These are phyloP conservation scores for Amniculicola lignicola DNA, from an alignment of 495 filamentous ascomycete species.

Conservation along the genomic window DNA sequence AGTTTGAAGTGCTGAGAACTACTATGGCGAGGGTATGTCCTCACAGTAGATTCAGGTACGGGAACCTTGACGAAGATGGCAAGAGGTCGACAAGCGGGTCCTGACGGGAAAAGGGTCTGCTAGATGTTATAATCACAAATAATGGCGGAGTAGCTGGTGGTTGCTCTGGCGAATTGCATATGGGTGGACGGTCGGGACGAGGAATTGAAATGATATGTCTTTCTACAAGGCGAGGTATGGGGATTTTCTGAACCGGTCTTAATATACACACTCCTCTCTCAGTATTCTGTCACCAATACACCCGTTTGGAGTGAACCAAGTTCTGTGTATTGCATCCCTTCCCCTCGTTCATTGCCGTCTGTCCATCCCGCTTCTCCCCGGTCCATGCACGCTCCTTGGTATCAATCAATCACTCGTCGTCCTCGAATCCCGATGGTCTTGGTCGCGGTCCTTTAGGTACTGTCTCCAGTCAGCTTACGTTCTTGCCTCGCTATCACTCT, in stretches of 20 bases:
- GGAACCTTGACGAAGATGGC: too few relatives aligned
- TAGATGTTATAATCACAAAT: neutral
- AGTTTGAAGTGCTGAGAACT: too few relatives aligned
- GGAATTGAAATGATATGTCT: neutral
- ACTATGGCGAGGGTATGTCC: too few relatives aligned
- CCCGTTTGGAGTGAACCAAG: too few relatives aligned
- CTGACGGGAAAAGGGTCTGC: neutral
- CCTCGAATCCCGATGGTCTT: conserved; percentile 71
- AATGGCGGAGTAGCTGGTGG: neutral
- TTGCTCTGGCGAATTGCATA: neutral
- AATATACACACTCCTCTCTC: too few relatives aligned
- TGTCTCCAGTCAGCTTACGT: conserved; percentile 38
- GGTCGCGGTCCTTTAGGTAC: conserved; percentile 74
- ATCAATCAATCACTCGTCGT: conserved; percentile 50
- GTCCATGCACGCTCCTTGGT: neutral
- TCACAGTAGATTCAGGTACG: too few relatives aligned
- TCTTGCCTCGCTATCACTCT: neutral
- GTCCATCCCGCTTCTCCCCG: neutral
- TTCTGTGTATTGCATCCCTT: too few relatives aligned
- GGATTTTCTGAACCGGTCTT: too few relatives aligned
- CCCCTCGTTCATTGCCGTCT: too few relatives aligned
- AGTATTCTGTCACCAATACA: too few relatives aligned
- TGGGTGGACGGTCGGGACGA: neutral
- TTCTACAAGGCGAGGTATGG: too few relatives aligned
- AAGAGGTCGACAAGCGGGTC: neutral